Evolutionary conservation across 2,329 filamentous ascomycete genomes (phyloP), one percentile per base, ranked within the genome.

Genomic region (Talaromyces sp.): DNA sequence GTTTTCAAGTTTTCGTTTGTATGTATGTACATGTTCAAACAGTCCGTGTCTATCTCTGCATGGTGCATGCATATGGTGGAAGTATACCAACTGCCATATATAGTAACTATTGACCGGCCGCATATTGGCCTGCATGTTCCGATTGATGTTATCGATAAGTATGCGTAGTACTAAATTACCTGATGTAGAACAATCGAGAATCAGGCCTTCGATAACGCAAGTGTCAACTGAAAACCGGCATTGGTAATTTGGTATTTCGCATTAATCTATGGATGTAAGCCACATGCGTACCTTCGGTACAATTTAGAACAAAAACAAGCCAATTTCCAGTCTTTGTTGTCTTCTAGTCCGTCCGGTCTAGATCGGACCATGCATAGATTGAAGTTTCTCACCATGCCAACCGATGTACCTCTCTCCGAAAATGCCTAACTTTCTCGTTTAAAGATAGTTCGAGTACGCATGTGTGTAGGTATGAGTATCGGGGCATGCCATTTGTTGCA

Each of bases 131-230:
- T 56, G 53, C 31, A 38, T 56, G 3, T 36, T 56, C 53, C 29
- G 53, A 38, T 56, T 56, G 53, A 36, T 31, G 29, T 56, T 56
- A 56, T 56, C 31, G 31, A 38, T 51, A 29, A 51, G 47, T 49
- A 36, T 36, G 34, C 34, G 5, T 1, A 34, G n/a, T 36, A n/a
- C n/a, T n/a, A 22, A 15, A 56, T 22, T 56, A 56, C 49, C 7
- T 53, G 15, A n/a, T 53, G 27, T 53, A 53, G 25, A 53, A 38
- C n/a, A 38, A 38, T 38, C 3, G 5, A 58, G 10, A 58, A 36
- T 34, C 10, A 25, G 34, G 51, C 45, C 22, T 49, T 49, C 22
- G 45, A 25, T 49, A 49, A 15, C 22, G 45, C 45, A 49, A 27
- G 19, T 25, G 6, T 49, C 45, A 27, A 49, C 19, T 49, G 7